These are phyloP conservation scores for Leccinum uliginosum DNA, from an alignment of 768 basidiomycete species.

Conservation along the genomic window DNA sequence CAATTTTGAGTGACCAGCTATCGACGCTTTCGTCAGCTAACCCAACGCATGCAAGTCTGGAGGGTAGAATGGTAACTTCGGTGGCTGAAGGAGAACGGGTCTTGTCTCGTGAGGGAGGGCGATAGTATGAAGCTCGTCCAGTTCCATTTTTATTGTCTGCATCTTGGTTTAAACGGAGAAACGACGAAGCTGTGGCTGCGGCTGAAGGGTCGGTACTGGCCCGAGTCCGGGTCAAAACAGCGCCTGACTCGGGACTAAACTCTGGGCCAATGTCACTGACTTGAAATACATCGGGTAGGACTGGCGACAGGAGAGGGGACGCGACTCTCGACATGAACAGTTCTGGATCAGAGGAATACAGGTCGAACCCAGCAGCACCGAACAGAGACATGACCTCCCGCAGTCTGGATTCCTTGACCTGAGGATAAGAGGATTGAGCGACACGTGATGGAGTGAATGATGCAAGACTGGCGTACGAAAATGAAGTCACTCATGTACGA, in stretches of 20 bases:
- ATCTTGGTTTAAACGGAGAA: slow-evolving; percentile 3
- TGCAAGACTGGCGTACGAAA: slow-evolving; percentile 47
- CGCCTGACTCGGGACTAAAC: slow-evolving; percentile 32
- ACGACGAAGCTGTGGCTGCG: slow-evolving; percentile 8
- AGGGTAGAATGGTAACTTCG: slow-evolving; percentile 59
- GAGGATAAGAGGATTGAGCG: slow-evolving; percentile 3
- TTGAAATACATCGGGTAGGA: slow-evolving; percentile 28
- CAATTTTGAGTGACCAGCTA: slow-evolving; percentile 71
- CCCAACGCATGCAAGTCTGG: slow-evolving; percentile 74
- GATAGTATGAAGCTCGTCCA: slow-evolving; percentile 5
- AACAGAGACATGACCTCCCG: slow-evolving; percentile 57
- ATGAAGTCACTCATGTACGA: slow-evolving; percentile 83
- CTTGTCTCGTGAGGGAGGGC: slow-evolving; percentile 30
- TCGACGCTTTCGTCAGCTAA: slow-evolving; percentile 64
- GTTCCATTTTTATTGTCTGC: slow-evolving; percentile 2
- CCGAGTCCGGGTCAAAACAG: slow-evolving; percentile 48
- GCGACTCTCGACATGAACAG: slow-evolving; percentile 28
- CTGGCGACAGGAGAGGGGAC: slow-evolving; percentile 31
- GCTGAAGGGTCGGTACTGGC: slow-evolving; percentile 35
- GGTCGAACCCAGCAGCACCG: slow-evolving; percentile 60
- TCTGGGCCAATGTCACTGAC: slow-evolving; percentile 27
- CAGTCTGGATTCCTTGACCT: slow-evolving; percentile 68
- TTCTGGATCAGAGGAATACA: slow-evolving; percentile 49
- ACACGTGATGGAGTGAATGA: not conserved
- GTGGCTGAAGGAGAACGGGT: slow-evolving; percentile 53